Evolutionary conservation across 768 basidiomycete species (phyloP).

Genomic region (Termitomyces sp.): DNA sequence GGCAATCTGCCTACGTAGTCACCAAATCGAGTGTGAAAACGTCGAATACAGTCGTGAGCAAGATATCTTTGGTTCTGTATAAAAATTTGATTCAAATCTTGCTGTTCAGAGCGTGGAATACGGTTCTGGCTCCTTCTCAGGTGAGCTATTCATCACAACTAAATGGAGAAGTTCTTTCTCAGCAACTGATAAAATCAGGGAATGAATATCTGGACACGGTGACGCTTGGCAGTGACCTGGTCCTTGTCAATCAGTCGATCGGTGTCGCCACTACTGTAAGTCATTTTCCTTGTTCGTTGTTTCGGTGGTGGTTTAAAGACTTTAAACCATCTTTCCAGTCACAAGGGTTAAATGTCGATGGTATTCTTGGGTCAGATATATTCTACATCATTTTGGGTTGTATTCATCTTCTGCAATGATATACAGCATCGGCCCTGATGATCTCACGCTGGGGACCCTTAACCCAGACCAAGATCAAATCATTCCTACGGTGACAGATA

Average conservation of each 20-base stretch:
- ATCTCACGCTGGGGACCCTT: slow-evolving; percentile 40
- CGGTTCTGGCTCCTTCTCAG: slow-evolving; percentile 56
- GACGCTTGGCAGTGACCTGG: slow-evolving; percentile 39
- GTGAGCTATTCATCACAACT: slow-evolving; percentile 18
- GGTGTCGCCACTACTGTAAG: slow-evolving; percentile 44
- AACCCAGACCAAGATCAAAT: slow-evolving; percentile 14
- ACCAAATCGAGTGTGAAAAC: slow-evolving; percentile 48
- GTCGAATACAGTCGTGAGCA: slow-evolving; percentile 38
- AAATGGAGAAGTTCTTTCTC: neutral
- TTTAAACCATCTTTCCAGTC: slow-evolving; percentile 17
- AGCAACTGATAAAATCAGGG: slow-evolving; percentile 19
- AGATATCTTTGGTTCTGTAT: neutral
- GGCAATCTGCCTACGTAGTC: slow-evolving; percentile 31
- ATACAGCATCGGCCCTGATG: slow-evolving; percentile 52
- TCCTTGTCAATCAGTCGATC: slow-evolving; percentile 53
- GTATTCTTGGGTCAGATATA: slow-evolving; percentile 51
- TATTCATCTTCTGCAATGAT: neutral
- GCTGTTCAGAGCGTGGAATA: slow-evolving; percentile 43
- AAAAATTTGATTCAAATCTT: neutral
- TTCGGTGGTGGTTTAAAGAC: neutral
- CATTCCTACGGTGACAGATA: slow-evolving; percentile 54
- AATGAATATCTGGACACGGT: slow-evolving; percentile 48
- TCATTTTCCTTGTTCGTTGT: neutral
- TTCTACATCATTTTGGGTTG: neutral
- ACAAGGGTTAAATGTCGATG: slow-evolving; percentile 48